Conservation (phyloP, 768 basidiomycete genomes). For the Xerocomellus dryophilus region DNA sequence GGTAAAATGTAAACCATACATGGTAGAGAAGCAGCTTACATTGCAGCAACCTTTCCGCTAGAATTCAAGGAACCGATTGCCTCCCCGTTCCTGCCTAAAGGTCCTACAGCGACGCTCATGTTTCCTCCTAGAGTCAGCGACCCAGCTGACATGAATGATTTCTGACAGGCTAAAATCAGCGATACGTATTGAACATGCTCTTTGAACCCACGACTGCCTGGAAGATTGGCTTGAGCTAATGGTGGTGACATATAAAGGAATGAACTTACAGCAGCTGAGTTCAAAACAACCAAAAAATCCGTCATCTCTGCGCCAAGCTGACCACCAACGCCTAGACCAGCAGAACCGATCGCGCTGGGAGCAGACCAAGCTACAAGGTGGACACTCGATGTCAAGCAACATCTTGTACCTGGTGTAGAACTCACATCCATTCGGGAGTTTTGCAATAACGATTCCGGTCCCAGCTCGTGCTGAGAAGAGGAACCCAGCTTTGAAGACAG, state of each 20-base stretch:
- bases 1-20: background rate
- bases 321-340: slow-evolving; percentile 84
- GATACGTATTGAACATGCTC: background rate
- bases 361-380: slow-evolving; percentile 89
- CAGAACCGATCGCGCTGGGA: slow-evolving; percentile 92
- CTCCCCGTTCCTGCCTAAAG: slow-evolving; percentile 91
- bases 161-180: slow-evolving; percentile 37
- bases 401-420: slow-evolving; percentile 9
- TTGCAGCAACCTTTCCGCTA: slow-evolving; percentile 86
- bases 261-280: slow-evolving; percentile 65
- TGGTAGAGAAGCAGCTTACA: slow-evolving; percentile 46
- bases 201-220: slow-evolving; percentile 59
- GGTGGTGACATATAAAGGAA: slow-evolving; percentile 1
- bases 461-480: slow-evolving; percentile 76
- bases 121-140: slow-evolving; percentile 89
- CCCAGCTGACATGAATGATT: slow-evolving; percentile 93
- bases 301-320: slow-evolving; percentile 86
- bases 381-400: background rate
- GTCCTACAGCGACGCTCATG: slow-evolving; percentile 85
- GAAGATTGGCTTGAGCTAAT: slow-evolving; percentile 1
- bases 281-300: slow-evolving; percentile 87
- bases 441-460: slow-evolving; percentile 86
- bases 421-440: slow-evolving; percentile 76
- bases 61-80: slow-evolving; percentile 80
- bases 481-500: slow-evolving; percentile 71